Evolutionary conservation across 2,329 filamentous ascomycete genomes (phyloP).

Genomic region (Dactylellina leptospora): DNA sequence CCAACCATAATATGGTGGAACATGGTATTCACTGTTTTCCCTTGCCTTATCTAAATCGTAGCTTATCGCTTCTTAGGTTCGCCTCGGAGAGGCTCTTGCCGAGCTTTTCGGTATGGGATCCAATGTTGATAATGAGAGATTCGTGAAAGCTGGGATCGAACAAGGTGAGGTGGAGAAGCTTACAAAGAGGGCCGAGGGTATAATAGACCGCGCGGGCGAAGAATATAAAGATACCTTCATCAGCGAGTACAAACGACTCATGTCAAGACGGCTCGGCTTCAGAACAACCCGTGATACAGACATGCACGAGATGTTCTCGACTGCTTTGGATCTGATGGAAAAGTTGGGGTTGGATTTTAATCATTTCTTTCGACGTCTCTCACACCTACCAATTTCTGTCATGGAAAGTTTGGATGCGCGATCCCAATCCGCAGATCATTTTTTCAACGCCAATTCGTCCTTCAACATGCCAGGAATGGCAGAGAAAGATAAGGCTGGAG

Average conservation of each 20-base stretch:
- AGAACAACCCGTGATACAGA: constrained; percentile 74
- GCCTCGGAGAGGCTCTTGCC: constrained; percentile 86
- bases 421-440: constrained; percentile 72
- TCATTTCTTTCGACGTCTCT: constrained; percentile 86
- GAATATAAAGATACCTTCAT: constrained; percentile 90
- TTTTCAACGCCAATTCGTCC: constrained; percentile 74
- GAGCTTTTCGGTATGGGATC: constrained; percentile 83
- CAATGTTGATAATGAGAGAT: constrained; percentile 74
- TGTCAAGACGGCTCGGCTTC: constrained; percentile 81
- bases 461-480: constrained; percentile 63
- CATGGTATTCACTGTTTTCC: constrained; percentile 14
- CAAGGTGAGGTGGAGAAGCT: constrained; percentile 75
- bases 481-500: constrained; percentile 66
- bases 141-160: constrained; percentile 75
- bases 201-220: constrained; percentile 82
- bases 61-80: constrained; percentile 64
- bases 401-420: constrained; percentile 72
- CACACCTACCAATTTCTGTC: constrained; percentile 69
- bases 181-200: constrained; percentile 78
- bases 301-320: constrained; percentile 82
- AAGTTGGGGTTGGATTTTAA: constrained; percentile 88
- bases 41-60: not conserved
- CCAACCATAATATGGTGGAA: constrained; percentile 85
- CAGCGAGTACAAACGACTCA: constrained; percentile 85
- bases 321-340: constrained; percentile 82